These are phyloP conservation scores for Eucalyptus regnans DNA, from an alignment of 345 rosid species.

Conservation along the genomic window DNA sequence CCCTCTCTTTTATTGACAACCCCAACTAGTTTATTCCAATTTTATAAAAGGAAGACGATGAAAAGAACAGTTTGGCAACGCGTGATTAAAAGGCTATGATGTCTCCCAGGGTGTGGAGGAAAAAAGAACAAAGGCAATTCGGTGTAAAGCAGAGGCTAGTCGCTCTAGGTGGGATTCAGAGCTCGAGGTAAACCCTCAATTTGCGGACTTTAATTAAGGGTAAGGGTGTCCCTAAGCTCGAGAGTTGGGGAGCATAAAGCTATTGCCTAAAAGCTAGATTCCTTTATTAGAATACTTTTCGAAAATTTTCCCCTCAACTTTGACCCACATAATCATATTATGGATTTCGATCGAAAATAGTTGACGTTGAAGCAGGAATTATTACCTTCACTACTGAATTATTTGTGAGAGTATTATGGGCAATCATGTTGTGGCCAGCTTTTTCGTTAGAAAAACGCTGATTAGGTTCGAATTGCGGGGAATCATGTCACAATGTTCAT, in stretches of 20 bases:
- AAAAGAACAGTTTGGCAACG: not conserved
- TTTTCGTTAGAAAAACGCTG: not conserved
- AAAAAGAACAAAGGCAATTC: conserved; percentile 8
- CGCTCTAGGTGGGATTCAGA: not conserved
- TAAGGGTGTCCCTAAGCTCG: not conserved
- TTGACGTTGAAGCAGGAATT: not conserved
- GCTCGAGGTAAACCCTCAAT: not conserved
- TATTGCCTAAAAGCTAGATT: not conserved
- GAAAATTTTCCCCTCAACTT: not conserved
- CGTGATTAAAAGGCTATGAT: conserved; percentile 39
- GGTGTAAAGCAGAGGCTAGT: conserved; percentile 27
- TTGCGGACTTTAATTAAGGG: not conserved
- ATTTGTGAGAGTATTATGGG: not conserved
- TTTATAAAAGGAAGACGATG: not conserved
- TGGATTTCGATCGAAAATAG: not conserved
- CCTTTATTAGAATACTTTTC: not conserved
- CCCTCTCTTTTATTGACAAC: not conserved
- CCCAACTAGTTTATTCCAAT: not conserved
- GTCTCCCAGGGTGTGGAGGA: not conserved
- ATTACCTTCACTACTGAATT: not conserved
- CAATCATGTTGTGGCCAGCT: not conserved
- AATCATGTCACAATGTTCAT: not conserved
- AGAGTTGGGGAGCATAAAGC: not conserved
- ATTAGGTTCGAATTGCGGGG: not conserved
- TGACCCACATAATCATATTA: not conserved